Conservation (phyloP, 2,329 filamentous ascomycete species). For the Samsoniella hepiali region DNA sequence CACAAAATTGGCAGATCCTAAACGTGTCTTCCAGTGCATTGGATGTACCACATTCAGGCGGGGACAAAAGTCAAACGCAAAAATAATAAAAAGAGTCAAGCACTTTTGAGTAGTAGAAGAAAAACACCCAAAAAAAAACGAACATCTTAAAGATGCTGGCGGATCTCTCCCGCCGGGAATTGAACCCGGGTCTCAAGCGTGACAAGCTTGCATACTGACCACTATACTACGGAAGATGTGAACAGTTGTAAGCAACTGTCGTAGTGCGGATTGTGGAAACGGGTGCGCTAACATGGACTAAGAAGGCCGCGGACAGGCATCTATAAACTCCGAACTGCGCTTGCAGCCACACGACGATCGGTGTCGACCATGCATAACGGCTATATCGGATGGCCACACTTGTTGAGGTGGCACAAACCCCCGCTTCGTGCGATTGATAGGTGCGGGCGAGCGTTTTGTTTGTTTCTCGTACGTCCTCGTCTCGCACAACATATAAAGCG, state of each 20-base stretch:
- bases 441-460: too few relatives aligned
- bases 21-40: too few relatives aligned
- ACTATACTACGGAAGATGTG: conserved; percentile 26
- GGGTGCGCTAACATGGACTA: neutral
- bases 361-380: too few relatives aligned
- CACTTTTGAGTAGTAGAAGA: neutral
- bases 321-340: too few relatives aligned
- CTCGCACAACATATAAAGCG: too few relatives aligned
- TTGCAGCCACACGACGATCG: neutral
- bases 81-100: neutral
- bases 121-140: conserved; percentile 10
- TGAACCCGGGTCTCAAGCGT: conserved; percentile 27
- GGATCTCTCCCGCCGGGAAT: conserved; percentile 26
- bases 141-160: conserved; percentile 18
- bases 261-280: conserved; percentile 16
- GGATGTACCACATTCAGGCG: too few relatives aligned
- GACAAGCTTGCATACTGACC: conserved; percentile 27
- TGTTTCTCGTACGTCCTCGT: too few relatives aligned
- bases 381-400: too few relatives aligned
- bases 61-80: too few relatives aligned
- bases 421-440: too few relatives aligned
- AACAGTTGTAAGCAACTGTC: conserved; percentile 19
- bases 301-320: neutral
- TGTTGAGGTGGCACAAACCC: too few relatives aligned
- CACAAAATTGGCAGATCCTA: too few relatives aligned